Base-by-base conservation (phyloP, 2,329 filamentous ascomycete species). In the Xylaria sp. region DNA sequence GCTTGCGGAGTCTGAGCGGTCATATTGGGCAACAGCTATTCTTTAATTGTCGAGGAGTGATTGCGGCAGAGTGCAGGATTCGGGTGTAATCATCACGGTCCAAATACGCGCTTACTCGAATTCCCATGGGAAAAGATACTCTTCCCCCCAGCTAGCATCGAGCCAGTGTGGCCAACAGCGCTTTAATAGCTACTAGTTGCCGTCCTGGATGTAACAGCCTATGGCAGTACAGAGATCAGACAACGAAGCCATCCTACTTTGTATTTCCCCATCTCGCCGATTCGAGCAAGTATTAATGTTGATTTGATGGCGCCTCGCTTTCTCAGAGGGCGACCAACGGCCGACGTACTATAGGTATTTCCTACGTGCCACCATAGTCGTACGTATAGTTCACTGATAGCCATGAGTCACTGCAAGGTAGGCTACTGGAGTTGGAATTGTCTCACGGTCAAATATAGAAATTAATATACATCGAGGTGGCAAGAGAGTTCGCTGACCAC, bases 121-220 rank as follows among this genome's bases (percentile, higher is more conserved):
- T 11, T 2, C 27, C 15, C 25, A 56, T 19, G 8, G 27, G 3
- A 25, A 10, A 43, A 43, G n/a, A 17, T 13, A 17, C 25, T 33
- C 3, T 15, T 10, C n/a, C n/a, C n/a, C 23, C 27, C 9, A 13
- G 17, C 15, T 7, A 17, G 3, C 35, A 15, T 29, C 13, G 21
- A 43, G n/a, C 8, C 13, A n/a, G 31, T 5, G 17, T 19, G 41
- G 11, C 47, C 11, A 17, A 37, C 21, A 17, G 9, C 47, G 44
- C 23, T 37, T 52, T 52, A 46, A 53, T 46, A 58, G 23, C 31
- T 23, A n/a, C 38, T 17, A 17, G 29, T 46, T 46, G 23, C 55
- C 23, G 8, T 37, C 5, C 6, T 5, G 38, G 29, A 51, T 43
- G 37, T 51, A 27, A 19, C 11, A 52, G 38, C 23, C 47, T 17